Percentiles rank a stretch among this genome's conserved stretches.
These are phyloP conservation scores for Exophiala bonariae DNA, from an alignment of 2,329 filamentous ascomycete species.

Conservation along the genomic window DNA sequence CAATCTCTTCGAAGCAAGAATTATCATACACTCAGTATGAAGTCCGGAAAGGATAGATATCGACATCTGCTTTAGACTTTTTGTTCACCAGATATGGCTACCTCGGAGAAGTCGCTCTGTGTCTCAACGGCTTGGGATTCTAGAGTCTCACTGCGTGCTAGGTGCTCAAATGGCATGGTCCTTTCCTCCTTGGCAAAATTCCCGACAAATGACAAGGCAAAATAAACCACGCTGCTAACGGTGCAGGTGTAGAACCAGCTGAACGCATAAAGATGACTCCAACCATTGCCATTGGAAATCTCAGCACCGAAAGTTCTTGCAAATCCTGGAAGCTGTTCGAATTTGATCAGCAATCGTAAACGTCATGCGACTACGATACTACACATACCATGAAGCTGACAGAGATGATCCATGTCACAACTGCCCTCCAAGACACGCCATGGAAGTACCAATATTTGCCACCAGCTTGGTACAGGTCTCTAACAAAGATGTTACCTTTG, in stretches of 20 bases:
- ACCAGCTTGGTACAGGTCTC: constrained; percentile 17
- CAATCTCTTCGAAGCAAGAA: no score
- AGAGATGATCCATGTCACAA: constrained; percentile 54
- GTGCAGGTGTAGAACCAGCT: constrained; percentile 17
- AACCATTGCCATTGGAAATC: constrained; percentile 2
- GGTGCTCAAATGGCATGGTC: constrained; percentile 13
- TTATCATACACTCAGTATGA: no score
- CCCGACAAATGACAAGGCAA: constrained; percentile 8
- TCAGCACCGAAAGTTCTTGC: constrained; percentile 10
- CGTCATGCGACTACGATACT: not conserved
- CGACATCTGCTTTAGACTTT: constrained; percentile 12
- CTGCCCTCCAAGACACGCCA: constrained; percentile 54
- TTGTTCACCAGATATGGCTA: constrained; percentile 7
- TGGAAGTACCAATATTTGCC: constrained; percentile 27
- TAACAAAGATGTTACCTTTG: constrained; percentile 15
- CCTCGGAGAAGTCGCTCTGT: constrained; percentile 12
- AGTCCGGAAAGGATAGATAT: no score
- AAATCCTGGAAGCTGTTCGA: constrained; percentile 13
- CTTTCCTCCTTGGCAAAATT: constrained; percentile 12
- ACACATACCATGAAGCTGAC: constrained; percentile 10
- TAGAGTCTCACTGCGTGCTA: not conserved
- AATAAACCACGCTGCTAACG: constrained; percentile 19
- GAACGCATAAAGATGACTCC: constrained; percentile 14
- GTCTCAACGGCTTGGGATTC: constrained; percentile 3
- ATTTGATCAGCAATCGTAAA: not conserved